Evolutionary conservation across 2,329 filamentous ascomycete species (phyloP).

Genomic region (Sporothrix brunneoviolacea): DNA sequence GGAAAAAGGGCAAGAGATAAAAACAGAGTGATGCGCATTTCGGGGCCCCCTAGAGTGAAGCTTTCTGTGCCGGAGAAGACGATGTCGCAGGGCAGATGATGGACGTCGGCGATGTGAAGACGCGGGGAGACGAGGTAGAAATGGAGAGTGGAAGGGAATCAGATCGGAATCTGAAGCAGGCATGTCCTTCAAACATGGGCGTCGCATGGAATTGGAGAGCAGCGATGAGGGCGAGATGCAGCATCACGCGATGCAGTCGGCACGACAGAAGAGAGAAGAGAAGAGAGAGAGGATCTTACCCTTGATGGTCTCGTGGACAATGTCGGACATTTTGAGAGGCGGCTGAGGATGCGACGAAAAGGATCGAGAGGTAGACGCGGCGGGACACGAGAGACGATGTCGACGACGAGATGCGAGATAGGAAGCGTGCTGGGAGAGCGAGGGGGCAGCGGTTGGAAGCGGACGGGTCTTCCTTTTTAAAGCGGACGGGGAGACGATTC

Average conservation of each 20-base stretch:
- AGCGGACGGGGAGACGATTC: background rate
- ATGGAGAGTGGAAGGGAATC: background rate
- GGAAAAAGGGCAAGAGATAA: too few relatives aligned
- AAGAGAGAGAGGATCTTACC: constrained; percentile 36
- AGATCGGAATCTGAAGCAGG: too few relatives aligned
- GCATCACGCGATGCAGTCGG: constrained; percentile 3
- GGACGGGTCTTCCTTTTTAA: constrained; percentile 10
- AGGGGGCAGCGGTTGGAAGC: background rate
- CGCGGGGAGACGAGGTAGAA: background rate
- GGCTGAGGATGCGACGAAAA: background rate
- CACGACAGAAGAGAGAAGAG: background rate
- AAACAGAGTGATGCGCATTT: too few relatives aligned
- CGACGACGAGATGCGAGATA: background rate
- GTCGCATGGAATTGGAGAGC: too few relatives aligned
- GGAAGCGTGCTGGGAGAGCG: too few relatives aligned
- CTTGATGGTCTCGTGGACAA: constrained; percentile 71
- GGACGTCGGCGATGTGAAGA: too few relatives aligned
- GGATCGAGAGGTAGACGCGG: background rate
- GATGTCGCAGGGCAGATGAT: too few relatives aligned
- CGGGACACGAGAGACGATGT: background rate
- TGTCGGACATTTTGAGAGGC: constrained; percentile 54
- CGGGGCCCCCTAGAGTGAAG: too few relatives aligned
- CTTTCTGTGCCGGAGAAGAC: too few relatives aligned
- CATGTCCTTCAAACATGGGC: too few relatives aligned
- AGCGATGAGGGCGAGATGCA: too few relatives aligned